Base-by-base conservation (phyloP, 148 eudicot genomes). In the Simmondsia chinensis region DNA sequence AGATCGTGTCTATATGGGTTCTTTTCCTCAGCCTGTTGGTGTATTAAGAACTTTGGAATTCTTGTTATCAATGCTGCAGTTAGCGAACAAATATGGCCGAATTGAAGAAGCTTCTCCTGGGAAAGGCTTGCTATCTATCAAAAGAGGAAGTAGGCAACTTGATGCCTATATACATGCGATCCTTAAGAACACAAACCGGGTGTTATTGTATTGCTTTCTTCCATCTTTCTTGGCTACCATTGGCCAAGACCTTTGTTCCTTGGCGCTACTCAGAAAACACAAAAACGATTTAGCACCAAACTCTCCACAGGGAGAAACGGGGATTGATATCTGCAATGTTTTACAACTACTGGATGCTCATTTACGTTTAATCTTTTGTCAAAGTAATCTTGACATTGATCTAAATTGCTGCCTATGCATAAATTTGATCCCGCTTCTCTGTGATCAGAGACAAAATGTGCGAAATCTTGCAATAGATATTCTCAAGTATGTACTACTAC, bases 1-100 rank as follows among this genome's bases (percentile, higher is more conserved):
- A 22, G 96, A 87, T 49, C 81, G 89, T 32, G 86, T 68, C 7
- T 87, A 83, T 46, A 74, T 87, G 78, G 89, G 96, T 54, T 89
- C 79, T 39, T 87, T 87, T 59, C 83, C 94, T 34, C 89, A 67
- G 66, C 81, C 89, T 20, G 73, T 69, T 38, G 71, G 56, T 58
- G 86, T 77, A 43, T 46, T 83, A 54, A 68, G 77, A 60, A 76
- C 80, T 36, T 67, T 87, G 33, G 96, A 87, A 57, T 87, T 87
- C 60, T 73, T 85, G 45, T 61, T 87, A 34, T 83, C 87, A 22
- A 75, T 87, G 86, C 62, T 87, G 35, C 96, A 87, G 77, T 71
- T 78, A 52, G 94, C 80, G 25, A 83, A 87, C 40, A 87, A 83
- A 70, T 86, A 83, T 56, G 76, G 89, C 16, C 79, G 79, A 45